Percentiles rank a stretch among this genome's conserved stretches.
These are phyloP conservation scores for Alternaria sp. DNA, from an alignment of 2,329 filamentous ascomycete species.

Conservation along the genomic window DNA sequence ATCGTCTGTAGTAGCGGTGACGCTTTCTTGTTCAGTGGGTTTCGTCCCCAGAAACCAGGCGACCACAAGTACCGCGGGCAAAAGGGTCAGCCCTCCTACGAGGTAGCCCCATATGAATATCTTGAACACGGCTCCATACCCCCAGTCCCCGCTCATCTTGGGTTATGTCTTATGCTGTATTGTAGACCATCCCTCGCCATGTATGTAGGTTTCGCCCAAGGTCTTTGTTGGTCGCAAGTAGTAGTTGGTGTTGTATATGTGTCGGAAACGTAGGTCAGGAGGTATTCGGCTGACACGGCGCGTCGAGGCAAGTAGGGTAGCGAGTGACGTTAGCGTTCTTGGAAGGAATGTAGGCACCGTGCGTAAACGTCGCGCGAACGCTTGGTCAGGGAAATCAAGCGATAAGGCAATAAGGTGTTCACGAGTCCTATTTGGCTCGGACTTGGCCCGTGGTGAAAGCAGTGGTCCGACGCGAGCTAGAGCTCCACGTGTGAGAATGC, in stretches of 20 bases:
- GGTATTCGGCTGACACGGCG: constrained; percentile 18
- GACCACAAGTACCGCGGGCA: constrained; percentile 28
- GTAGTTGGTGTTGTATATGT: background rate
- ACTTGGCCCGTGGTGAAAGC: constrained; percentile 7
- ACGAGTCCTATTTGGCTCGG: background rate
- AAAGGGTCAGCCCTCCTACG: constrained; percentile 35
- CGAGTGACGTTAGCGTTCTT: constrained; percentile 20
- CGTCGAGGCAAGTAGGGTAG: constrained; percentile 23
- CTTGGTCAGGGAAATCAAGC: background rate
- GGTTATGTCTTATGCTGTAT: constrained; percentile 24
- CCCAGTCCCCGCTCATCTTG: constrained; percentile 42
- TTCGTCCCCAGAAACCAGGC: constrained; percentile 35
- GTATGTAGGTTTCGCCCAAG: background rate
- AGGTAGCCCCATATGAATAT: constrained; percentile 41
- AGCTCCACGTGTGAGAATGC: constrained; percentile 29
- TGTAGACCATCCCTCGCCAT: constrained; percentile 28
- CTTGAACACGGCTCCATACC: constrained; percentile 36
- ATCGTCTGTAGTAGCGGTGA: constrained; percentile 1
- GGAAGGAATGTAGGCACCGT: constrained; percentile 8
- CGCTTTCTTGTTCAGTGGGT: constrained; percentile 21
- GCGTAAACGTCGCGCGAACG: background rate
- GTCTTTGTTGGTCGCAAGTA: background rate
- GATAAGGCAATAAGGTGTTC: constrained; percentile 1
- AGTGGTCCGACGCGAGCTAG: constrained; percentile 18
- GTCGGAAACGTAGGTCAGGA: constrained; percentile 6